Evolutionary conservation across 805 yeast genomes (phyloP), one percentile per base, ranked within the genome.

Genomic region (Hanseniaspora hatyaiensis): DNA sequence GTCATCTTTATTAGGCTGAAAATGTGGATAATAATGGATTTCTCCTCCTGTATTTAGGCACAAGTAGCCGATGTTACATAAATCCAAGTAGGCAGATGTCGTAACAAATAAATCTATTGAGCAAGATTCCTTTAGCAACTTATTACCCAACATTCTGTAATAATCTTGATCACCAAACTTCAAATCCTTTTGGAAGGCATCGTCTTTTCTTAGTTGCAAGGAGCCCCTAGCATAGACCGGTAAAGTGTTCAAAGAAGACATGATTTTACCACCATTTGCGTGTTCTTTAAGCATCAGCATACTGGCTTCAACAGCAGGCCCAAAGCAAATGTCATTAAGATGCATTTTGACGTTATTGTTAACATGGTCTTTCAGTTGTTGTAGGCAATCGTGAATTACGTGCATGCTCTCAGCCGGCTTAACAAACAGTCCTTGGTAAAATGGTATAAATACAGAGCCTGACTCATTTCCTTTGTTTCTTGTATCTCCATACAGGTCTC

Each of bases 171-270:
- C 78, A 5, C 86, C 73, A 30, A 47, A 47, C 20, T 73, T 67
- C 54, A 79, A 71, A 12, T 78, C 65, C 20, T 69, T 73, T 52
- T 75, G 74, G 40, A 72, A 74, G 6, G 65, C 67, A 26, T 63
- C 65, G 24, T 67, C 66, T 22, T 58, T 61, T 34, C 58, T 59
- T 26, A 70, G 60, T n/a, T 67, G 65, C 47, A 81, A 68, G 8
- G 72, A 68, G 3, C 96, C 96, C 0, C 86, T 80, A 0, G 95
- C 95, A 72, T 77, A 72, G 1, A 84, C 72, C 6, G 98, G 96
- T 33, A 86, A 61, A 1, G 78, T 65, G 2, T 84, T 71, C 34
- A 88, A 64, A 3, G 82, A 62, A 0, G 83, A 72, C 19, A 81
- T 73, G 29, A 89, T 78, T 55, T 88, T 83, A 51, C 97, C 98